Conservation (phyloP, 208 protist species). For the Crithidia fasciculata region DNA sequence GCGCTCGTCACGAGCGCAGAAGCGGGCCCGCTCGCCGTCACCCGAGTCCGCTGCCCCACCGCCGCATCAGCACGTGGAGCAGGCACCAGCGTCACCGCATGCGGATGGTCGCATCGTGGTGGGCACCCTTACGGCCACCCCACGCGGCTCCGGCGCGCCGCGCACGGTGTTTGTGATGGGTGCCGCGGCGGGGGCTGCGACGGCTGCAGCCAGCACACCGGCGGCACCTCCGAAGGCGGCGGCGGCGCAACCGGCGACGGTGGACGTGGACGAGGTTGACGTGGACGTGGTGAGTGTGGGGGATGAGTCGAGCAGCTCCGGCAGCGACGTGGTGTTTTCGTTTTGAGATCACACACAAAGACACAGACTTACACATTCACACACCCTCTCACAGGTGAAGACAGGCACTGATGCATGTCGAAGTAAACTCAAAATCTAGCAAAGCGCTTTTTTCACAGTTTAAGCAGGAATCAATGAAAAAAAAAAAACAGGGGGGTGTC, state of each 20-base stretch:
- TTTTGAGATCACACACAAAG: neutral
- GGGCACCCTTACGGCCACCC: neutral
- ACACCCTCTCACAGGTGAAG: too few relatives aligned
- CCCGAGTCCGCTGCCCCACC: neutral
- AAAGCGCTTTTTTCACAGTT: too few relatives aligned
- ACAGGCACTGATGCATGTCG: too few relatives aligned
- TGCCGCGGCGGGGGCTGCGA: neutral
- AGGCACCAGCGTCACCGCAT: neutral
- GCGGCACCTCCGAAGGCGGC: neutral
- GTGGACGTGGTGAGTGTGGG: constrained; percentile 2
- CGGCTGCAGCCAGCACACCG: neutral
- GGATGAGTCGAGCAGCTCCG: neutral
- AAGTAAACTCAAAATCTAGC: too few relatives aligned
- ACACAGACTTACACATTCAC: too few relatives aligned
- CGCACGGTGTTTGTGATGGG: neutral
- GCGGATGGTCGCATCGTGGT: neutral
- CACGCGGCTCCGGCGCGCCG: neutral
- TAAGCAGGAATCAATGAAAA: too few relatives aligned
- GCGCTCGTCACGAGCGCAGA: neutral
- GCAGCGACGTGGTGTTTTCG: constrained; percentile 11
- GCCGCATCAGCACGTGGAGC: neutral
- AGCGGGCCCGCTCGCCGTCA: constrained; percentile 11
- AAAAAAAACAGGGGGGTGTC: too few relatives aligned
- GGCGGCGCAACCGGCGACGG: neutral
- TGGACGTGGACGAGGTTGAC: neutral